Evolutionary conservation across 805 yeast genomes (phyloP).

Genomic region (Saccharomycopsis selenospora): DNA sequence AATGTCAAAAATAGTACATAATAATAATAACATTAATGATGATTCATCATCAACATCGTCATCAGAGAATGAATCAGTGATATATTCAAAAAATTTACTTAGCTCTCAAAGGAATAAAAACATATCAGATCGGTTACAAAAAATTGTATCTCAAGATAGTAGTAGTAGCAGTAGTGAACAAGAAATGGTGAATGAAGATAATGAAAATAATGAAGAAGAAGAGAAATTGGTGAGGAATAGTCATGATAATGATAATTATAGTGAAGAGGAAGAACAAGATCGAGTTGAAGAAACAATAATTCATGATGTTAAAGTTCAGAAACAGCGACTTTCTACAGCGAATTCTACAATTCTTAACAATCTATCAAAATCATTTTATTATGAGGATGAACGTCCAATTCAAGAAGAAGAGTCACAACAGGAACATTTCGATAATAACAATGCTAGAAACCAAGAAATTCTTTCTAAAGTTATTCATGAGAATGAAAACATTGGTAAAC

Average conservation of each 20-base stretch:
- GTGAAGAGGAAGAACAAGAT: not conserved
- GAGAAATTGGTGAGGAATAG: no score
- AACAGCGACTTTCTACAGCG: constrained; percentile 9
- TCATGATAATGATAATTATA: not conserved
- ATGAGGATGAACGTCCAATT: constrained; percentile 7
- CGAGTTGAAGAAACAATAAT: not conserved
- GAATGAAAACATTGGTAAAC: not conserved
- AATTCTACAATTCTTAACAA: constrained; percentile 10
- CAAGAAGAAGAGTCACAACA: not conserved
- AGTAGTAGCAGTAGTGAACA: not conserved
- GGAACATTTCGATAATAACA: not conserved
- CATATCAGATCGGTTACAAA: not conserved
- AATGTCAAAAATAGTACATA: not conserved
- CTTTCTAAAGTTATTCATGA: constrained; percentile 6
- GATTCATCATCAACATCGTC: not conserved
- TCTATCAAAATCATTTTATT: constrained; percentile 12
- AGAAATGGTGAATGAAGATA: not conserved
- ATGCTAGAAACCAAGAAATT: constrained; percentile 3
- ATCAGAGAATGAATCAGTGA: constrained; percentile 1
- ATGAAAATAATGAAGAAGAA: not conserved
- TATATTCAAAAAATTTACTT: not conserved
- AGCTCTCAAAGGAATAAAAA: not conserved
- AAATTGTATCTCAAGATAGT: not conserved
- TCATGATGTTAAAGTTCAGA: not conserved
- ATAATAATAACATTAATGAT: no score